Evolutionary conservation across 495 filamentous ascomycete species (phyloP).

Genomic region (Cercophora newfieldiana): DNA sequence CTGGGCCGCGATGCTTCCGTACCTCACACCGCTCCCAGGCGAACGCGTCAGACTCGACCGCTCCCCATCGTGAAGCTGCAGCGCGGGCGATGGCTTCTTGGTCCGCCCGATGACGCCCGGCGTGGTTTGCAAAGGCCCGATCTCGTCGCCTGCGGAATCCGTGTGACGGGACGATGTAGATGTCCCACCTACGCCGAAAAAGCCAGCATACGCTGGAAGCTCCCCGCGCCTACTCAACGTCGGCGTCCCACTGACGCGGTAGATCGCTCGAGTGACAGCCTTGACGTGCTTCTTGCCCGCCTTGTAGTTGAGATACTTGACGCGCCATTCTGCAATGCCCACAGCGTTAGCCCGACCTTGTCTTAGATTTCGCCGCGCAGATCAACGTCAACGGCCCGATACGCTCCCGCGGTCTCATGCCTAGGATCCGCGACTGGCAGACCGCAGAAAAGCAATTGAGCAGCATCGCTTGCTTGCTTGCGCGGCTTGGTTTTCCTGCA

Average conservation of each 20-base stretch:
- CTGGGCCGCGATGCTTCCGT: conserved; percentile 74
- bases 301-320: conserved; percentile 92
- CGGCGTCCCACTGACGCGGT: conserved; percentile 59
- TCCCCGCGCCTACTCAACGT: conserved; percentile 29
- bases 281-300: conserved; percentile 91
- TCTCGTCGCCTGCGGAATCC: background rate
- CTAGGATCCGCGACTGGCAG: background rate
- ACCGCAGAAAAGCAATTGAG: background rate
- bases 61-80: conserved; percentile 27
- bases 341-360: conserved; percentile 4
- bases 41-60: conserved; percentile 36
- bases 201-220: conserved; percentile 23
- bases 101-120: background rate
- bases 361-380: background rate
- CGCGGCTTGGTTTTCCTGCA: too few relatives aligned
- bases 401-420: background rate
- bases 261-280: conserved; percentile 68
- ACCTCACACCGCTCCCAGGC: conserved; percentile 44
- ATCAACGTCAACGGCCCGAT: conserved; percentile 4
- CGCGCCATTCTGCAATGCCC: conserved; percentile 68
- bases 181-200: conserved; percentile 17
- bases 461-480: background rate
- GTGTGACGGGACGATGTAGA: conserved; percentile 17
- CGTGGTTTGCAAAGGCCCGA: background rate
- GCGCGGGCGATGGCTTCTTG: background rate